Conservation (phyloP, 768 basidiomycete species). For the Auricularia heimuer region DNA sequence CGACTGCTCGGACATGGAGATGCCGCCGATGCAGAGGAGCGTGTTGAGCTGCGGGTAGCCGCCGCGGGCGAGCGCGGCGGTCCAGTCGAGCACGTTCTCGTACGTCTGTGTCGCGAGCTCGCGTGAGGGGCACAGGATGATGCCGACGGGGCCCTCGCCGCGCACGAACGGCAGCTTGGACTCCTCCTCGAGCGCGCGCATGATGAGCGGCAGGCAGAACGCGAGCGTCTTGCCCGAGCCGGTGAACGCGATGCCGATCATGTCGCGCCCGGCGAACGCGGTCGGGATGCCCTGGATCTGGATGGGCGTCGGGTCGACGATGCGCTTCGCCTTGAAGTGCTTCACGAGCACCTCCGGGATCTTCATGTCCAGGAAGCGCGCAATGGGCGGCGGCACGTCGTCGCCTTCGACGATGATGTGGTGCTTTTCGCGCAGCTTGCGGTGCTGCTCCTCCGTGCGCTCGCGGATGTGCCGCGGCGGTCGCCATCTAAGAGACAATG, state of each 20-base stretch:
- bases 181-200: conserved; percentile 94
- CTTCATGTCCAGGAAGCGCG: conserved; percentile 94
- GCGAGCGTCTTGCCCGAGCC: conserved; percentile 99
- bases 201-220: conserved; percentile 94
- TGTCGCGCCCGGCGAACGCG: conserved; percentile 94
- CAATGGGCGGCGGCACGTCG: conserved; percentile 86
- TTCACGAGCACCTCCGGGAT: conserved; percentile 80
- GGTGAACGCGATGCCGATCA: conserved; percentile 98
- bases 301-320: conserved; percentile 84
- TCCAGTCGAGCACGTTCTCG: conserved; percentile 88
- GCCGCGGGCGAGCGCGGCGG: conserved; percentile 65
- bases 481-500: conserved; percentile 53
- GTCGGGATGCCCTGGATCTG: conserved; percentile 95
- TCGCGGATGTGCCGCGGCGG: conserved; percentile 78
- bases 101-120: conserved; percentile 96
- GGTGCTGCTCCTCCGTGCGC: conserved; percentile 56
- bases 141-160: conserved; percentile 95
- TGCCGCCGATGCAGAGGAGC: conserved; percentile 92
- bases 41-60: conserved; percentile 83
- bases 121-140: conserved; percentile 92
- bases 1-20: conserved; percentile 96
- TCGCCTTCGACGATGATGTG: conserved; percentile 96
- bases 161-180: conserved; percentile 77
- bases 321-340: conserved; percentile 76
- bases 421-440: conserved; percentile 73